Percentiles rank a stretch among this genome's conserved stretches.
Evolutionary conservation across 176 grass and related monocot genomes (phyloP).

Genomic region (Elaeis guineensis): DNA sequence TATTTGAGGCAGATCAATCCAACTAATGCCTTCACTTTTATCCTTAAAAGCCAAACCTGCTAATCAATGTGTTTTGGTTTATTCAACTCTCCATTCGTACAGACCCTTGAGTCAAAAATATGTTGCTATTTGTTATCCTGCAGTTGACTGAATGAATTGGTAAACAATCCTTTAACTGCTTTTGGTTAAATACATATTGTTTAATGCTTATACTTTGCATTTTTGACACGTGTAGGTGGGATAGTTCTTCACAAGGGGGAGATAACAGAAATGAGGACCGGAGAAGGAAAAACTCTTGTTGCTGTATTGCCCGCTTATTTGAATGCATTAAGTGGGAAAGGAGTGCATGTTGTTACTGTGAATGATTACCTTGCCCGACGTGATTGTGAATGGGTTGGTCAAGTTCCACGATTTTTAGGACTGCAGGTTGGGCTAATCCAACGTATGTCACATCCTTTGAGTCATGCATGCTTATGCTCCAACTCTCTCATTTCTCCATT

Average conservation of each 20-base stretch:
- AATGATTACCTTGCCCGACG: conserved; percentile 97
- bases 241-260: conserved; percentile 97
- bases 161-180: no score
- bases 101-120: no score
- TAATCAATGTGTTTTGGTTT: no score
- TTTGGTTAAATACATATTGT: no score
- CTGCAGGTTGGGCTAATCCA: conserved; percentile 98
- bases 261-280: conserved; percentile 96
- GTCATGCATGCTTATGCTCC: conserved; percentile 6
- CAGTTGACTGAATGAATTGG: no score
- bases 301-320: conserved; percentile 85
- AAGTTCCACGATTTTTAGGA: conserved; percentile 90
- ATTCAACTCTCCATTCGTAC: no score
- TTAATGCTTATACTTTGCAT: not conserved
- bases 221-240: conserved; percentile 44
- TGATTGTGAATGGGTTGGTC: conserved; percentile 98
- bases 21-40: no score
- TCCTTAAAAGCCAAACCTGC: no score
- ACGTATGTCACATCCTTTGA: conserved; percentile 73
- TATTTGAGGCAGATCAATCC: no score
- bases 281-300: conserved; percentile 98
- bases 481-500: conserved; percentile 12
- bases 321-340: conserved; percentile 92
- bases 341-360: conserved; percentile 93
- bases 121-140: no score